These are phyloP conservation scores for Suillus lakei DNA, from an alignment of 768 basidiomycete species.

Conservation along the genomic window DNA sequence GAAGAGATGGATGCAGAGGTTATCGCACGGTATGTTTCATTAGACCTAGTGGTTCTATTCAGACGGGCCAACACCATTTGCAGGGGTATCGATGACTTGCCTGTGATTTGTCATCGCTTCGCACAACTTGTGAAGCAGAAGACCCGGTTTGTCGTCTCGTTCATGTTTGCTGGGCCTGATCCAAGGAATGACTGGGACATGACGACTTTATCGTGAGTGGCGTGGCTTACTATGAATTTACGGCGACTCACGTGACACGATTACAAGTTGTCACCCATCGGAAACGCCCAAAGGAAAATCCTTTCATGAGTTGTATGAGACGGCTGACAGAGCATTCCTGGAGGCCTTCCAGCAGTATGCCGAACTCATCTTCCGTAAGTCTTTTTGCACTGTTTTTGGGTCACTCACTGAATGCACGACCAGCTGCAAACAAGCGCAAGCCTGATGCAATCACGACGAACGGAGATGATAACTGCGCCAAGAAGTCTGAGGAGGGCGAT, in stretches of 20 bases:
- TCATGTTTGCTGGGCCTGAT: conserved; percentile 11
- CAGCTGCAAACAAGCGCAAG: background rate
- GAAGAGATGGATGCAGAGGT: background rate
- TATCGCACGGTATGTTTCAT: conserved; percentile 5
- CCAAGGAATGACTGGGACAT: conserved; percentile 11
- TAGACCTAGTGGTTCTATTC: no score
- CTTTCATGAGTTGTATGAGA: background rate
- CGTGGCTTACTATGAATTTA: no score
- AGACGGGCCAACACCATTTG: background rate
- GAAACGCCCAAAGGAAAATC: conserved; percentile 1
- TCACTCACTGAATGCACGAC: background rate
- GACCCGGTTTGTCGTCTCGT: background rate
- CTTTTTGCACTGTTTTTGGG: background rate
- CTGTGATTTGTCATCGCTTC: background rate
- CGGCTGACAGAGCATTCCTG: background rate
- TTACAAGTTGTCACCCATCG: no score
- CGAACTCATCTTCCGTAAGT: conserved; percentile 2
- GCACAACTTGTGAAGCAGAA: background rate
- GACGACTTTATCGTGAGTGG: conserved; percentile 8
- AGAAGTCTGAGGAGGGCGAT: background rate
- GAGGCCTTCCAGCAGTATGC: conserved; percentile 7
- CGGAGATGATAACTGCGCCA: background rate
- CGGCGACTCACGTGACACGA: conserved; percentile 1
- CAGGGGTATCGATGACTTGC: conserved; percentile 10
- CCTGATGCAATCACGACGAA: background rate